Evolutionary conservation across 805 yeast species (phyloP).

Genomic region (Spathaspora arborariae): DNA sequence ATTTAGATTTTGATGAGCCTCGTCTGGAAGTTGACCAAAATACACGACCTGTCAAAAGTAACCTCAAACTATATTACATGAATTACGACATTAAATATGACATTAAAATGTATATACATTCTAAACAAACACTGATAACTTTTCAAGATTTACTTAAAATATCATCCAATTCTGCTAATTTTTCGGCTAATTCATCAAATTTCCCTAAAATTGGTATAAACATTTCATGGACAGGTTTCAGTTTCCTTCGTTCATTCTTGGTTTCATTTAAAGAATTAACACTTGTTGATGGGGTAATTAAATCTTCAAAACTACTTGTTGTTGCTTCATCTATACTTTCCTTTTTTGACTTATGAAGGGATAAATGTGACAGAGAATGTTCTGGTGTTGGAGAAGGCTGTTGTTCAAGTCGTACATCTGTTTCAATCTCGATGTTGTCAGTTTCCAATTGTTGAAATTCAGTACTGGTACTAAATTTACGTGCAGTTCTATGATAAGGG

Average conservation of each 20-base stretch:
- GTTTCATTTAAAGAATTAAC: conserved; percentile 21
- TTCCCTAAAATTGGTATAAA: conserved; percentile 57
- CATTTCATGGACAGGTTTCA: conserved; percentile 44
- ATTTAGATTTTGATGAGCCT: not conserved
- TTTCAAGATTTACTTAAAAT: conserved; percentile 10
- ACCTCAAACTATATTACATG: too few relatives aligned
- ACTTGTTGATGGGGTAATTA: conserved; percentile 35
- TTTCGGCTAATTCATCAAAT: conserved; percentile 41
- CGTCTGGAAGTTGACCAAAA: not conserved
- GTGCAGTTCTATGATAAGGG: not conserved
- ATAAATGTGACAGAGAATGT: conserved; percentile 4
- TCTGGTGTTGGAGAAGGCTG: not conserved
- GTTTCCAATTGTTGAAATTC: not conserved
- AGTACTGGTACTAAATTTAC: not conserved
- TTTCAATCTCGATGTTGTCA: not conserved
- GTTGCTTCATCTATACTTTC: conserved; percentile 4
- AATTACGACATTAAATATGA: not conserved
- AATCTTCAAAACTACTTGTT: conserved; percentile 1
- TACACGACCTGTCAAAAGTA: not conserved
- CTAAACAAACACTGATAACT: not conserved
- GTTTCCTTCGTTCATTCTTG: conserved; percentile 25
- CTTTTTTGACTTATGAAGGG: conserved; percentile 4
- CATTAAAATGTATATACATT: not conserved
- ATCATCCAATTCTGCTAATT: conserved; percentile 34
- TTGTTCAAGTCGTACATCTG: not conserved